phyloP scores from a whole-genome alignment of 495 filamentous ascomycete species.

The Penicillium chermesinum region DNA sequence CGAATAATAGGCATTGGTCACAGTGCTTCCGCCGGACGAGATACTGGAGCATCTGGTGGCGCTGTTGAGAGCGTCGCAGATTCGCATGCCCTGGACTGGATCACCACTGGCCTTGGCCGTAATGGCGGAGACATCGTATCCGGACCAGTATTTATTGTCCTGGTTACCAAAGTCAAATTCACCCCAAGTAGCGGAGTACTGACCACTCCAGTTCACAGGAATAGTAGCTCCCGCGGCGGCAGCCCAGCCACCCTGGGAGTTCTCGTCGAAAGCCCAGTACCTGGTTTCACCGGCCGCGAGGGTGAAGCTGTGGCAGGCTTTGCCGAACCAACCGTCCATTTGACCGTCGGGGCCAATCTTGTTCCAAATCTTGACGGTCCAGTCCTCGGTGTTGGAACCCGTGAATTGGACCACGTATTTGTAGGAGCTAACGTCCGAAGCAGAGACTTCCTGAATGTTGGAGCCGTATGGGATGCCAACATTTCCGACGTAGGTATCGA shows the following conservation, averaged over 20 bases:
- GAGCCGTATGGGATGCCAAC: slow-evolving; percentile 46
- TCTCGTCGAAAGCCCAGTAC: slow-evolving; percentile 45
- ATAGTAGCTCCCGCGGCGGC: slow-evolving; percentile 29
- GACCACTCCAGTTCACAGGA: slow-evolving; percentile 28
- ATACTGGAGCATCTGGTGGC: slow-evolving; percentile 28
- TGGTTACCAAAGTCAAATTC: slow-evolving; percentile 38
- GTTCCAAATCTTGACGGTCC: slow-evolving; percentile 49
- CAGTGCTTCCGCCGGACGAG: slow-evolving; percentile 18
- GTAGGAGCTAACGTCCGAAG: slow-evolving; percentile 30
- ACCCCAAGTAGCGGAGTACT: slow-evolving; percentile 40
- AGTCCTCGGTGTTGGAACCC: slow-evolving; percentile 32
- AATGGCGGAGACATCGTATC: slow-evolving; percentile 40
- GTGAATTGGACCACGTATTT: slow-evolving; percentile 45
- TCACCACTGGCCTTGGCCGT: slow-evolving; percentile 28
- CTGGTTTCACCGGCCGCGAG: slow-evolving; percentile 37
- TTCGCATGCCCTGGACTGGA: slow-evolving; percentile 32
- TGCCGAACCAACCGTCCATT: slow-evolving; percentile 38
- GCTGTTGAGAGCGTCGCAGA: slow-evolving; percentile 25
- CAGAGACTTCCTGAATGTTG: slow-evolving; percentile 45
- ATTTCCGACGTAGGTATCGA: slow-evolving; percentile 43
- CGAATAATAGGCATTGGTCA: slow-evolving; percentile 33
- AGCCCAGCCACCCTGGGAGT: slow-evolving; percentile 39
- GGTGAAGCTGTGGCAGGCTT: slow-evolving; percentile 36
- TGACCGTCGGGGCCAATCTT: slow-evolving; percentile 39
- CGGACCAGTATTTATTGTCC: slow-evolving; percentile 33